A percentile compares a stretch with the other conserved stretches of the same genome.
Evolutionary conservation across 768 basidiomycete genomes (phyloP).

Genomic region (Candolleomyces aberdarensis): DNA sequence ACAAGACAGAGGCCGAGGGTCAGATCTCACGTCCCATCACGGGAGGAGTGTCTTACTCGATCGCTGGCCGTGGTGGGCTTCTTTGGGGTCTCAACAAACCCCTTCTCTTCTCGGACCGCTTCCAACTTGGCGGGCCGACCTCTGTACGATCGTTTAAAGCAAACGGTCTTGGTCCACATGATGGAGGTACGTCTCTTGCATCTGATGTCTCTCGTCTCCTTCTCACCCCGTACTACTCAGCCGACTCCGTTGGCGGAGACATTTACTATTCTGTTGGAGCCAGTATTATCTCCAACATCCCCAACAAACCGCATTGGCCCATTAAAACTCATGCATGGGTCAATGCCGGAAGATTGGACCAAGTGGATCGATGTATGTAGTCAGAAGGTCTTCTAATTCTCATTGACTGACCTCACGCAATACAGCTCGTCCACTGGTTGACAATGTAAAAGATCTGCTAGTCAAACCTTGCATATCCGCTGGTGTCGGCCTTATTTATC

Average conservation of each 20-base stretch:
- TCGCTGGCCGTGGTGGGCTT: constrained; percentile 69
- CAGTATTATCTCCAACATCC: constrained; percentile 73
- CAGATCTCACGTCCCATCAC: constrained; percentile 59
- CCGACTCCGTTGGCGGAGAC: constrained; percentile 84
- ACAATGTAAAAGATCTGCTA: constrained; percentile 40
- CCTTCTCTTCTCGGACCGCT: constrained; percentile 73
- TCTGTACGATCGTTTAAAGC: constrained; percentile 75
- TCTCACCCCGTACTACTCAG: constrained; percentile 31
- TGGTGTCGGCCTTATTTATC: constrained; percentile 81
- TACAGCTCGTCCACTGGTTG: constrained; percentile 18
- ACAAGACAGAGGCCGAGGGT: constrained; percentile 68
- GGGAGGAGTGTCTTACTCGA: constrained; percentile 61
- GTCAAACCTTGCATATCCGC: constrained; percentile 69
- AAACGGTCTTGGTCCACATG: constrained; percentile 76
- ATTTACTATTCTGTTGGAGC: constrained; percentile 75
- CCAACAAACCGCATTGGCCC: constrained; percentile 77
- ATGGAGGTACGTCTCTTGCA: constrained; percentile 50
- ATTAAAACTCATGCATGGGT: constrained; percentile 77
- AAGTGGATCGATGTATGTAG: constrained; percentile 51
- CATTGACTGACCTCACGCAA: background rate
- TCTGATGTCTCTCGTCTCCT: background rate
- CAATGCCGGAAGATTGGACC: constrained; percentile 76
- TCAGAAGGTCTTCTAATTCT: background rate
- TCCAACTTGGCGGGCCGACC: constrained; percentile 90
- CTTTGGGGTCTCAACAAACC: constrained; percentile 56